A percentile compares a stretch with the other conserved stretches of the same genome.
Evolutionary conservation across 2,329 filamentous ascomycete species (phyloP).

Genomic region (Intubia oerlemansii): DNA sequence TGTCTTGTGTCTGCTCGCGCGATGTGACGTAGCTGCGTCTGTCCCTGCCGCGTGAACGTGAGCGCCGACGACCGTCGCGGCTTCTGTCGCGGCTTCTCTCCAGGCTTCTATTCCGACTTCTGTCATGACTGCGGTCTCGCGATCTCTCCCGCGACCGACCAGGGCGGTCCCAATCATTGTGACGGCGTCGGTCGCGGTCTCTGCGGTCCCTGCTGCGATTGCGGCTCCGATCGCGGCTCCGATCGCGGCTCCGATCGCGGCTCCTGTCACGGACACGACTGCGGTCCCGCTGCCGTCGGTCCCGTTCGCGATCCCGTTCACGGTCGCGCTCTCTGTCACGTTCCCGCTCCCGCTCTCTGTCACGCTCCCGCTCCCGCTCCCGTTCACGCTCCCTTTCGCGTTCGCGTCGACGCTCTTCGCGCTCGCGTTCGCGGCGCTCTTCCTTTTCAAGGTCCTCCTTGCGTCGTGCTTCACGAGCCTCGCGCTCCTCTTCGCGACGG

Average conservation of each 20-base stretch:
- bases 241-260: constrained; percentile 14
- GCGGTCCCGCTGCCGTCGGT: too few relatives aligned
- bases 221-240: constrained; percentile 12
- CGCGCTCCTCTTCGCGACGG: constrained; percentile 14
- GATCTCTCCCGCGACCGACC: too few relatives aligned
- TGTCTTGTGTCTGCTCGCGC: constrained; percentile 21
- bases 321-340: constrained; percentile 15
- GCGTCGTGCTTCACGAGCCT: constrained; percentile 13
- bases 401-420: constrained; percentile 16
- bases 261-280: too few relatives aligned
- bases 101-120: neutral
- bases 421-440: constrained; percentile 18
- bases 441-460: constrained; percentile 18
- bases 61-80: constrained; percentile 11
- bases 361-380: constrained; percentile 26
- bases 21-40: too few relatives aligned
- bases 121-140: constrained; percentile 3
- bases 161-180: too few relatives aligned
- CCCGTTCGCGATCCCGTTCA: constrained; percentile 16
- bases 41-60: too few relatives aligned
- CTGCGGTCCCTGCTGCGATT: constrained; percentile 14
- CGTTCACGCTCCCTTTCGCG: constrained; percentile 19
- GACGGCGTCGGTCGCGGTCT: too few relatives aligned
- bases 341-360: constrained; percentile 10
- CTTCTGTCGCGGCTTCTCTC: neutral